A percentile compares a stretch with the other conserved stretches of the same genome.
Evolutionary conservation across 768 basidiomycete species (phyloP).

Genomic region (Pisolithus marmoratus): DNA sequence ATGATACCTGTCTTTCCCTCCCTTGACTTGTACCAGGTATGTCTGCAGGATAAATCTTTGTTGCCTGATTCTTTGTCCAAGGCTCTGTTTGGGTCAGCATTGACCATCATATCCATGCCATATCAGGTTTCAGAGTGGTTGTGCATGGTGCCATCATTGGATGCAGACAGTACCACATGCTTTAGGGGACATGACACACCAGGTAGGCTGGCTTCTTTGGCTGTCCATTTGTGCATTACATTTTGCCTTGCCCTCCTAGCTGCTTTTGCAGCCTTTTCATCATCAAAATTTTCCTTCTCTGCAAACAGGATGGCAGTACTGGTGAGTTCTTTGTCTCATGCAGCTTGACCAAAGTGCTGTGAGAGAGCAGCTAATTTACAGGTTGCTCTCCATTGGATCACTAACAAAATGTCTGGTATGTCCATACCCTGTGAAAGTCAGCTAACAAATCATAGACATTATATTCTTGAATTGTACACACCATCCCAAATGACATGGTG

Average conservation of each 20-base stretch:
- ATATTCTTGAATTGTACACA: constrained; percentile 6
- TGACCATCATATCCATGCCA: no score
- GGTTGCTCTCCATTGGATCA: constrained; percentile 29
- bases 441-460: no score
- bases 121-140: no score
- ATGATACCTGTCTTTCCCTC: no score
- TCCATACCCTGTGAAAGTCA: constrained; percentile 28
- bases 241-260: neutral
- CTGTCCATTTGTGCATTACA: neutral
- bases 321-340: constrained; percentile 1
- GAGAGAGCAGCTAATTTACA: constrained; percentile 21
- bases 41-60: no score
- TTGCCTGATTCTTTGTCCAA: no score
- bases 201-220: neutral
- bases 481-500: constrained; percentile 34
- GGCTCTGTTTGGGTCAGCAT: no score
- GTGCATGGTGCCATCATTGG: no score
- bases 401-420: constrained; percentile 26
- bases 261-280: constrained; percentile 3
- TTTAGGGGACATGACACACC: no score
- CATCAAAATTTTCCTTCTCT: constrained; percentile 24
- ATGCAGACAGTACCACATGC: no score
- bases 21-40: neutral
- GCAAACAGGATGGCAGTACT: constrained; percentile 22
- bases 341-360: constrained; percentile 32